Percentiles rank a stretch among this genome's conserved stretches.
phyloP scores from a whole-genome alignment of 139 green algal genomes.

The Chlorella sp. region DNA sequence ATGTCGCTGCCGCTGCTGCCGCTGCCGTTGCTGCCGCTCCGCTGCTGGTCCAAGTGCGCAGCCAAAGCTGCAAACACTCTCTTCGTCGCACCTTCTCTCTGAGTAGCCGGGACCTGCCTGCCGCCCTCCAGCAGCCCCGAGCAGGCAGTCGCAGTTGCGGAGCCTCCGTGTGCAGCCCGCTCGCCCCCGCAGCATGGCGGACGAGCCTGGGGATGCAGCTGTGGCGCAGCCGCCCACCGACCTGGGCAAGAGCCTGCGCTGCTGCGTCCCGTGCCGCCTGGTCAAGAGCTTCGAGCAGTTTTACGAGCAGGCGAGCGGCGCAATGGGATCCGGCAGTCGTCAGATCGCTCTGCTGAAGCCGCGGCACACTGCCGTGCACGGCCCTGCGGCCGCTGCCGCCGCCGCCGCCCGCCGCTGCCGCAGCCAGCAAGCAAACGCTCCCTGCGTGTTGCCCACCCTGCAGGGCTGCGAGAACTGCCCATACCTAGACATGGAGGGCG shows the following conservation, averaged over 20 bases:
- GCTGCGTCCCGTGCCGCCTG: slow-evolving; percentile 53
- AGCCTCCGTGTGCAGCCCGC: neutral
- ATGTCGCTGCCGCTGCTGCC: too few relatives aligned
- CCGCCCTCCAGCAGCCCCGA: too few relatives aligned
- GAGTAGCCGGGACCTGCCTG: too few relatives aligned
- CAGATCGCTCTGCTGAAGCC: neutral
- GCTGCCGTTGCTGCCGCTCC: too few relatives aligned
- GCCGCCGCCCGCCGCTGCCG: neutral
- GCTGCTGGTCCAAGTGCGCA: too few relatives aligned
- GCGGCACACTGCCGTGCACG: neutral
- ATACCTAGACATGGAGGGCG: slow-evolving; percentile 66
- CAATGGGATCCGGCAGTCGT: neutral
- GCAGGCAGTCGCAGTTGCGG: too few relatives aligned
- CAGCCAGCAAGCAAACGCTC: neutral
- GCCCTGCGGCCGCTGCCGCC: neutral
- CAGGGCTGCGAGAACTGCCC: slow-evolving; percentile 83
- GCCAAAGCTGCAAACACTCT: too few relatives aligned
- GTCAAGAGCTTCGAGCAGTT: slow-evolving; percentile 61
- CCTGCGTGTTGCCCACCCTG: neutral
- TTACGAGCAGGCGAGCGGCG: slow-evolving; percentile 47
- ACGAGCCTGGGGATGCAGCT: neutral
- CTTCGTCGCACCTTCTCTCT: too few relatives aligned
- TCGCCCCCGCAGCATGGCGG: slow-evolving; percentile 2
- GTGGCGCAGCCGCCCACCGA: slow-evolving; percentile 45
- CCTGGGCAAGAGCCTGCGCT: slow-evolving; percentile 56